phyloP scores from a whole-genome alignment of 2,329 filamentous ascomycete species.

The Sporothrix pseudoabietina region DNA sequence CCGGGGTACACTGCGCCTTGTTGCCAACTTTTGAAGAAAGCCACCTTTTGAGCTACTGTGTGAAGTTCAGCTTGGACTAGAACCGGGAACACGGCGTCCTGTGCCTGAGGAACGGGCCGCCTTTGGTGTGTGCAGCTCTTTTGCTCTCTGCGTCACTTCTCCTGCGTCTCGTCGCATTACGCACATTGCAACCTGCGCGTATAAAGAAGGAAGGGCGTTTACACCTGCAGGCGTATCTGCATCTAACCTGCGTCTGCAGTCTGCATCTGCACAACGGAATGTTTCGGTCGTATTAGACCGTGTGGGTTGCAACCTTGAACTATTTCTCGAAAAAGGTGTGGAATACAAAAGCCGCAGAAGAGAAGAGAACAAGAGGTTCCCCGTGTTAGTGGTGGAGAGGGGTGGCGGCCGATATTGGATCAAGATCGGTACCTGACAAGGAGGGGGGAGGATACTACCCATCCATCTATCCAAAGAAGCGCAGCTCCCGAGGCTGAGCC shows the following conservation, averaged over 20 bases:
- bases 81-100: constrained; percentile 20
- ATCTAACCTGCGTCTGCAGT: not conserved
- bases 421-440: not conserved
- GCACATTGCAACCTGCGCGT: not conserved
- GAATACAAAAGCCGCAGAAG: not conserved
- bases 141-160: not conserved
- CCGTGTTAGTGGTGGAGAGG: not conserved
- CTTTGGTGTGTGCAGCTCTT: not conserved
- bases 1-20: not conserved
- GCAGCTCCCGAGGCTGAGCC: not conserved
- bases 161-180: not conserved
- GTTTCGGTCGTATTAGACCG: not conserved
- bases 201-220: not conserved
- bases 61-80: not conserved
- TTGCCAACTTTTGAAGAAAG: not conserved
- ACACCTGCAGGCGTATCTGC: not conserved
- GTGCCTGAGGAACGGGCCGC: constrained; percentile 7
- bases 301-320: not conserved
- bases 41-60: not conserved
- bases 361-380: not conserved
- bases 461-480: not conserved
- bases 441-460: not conserved
- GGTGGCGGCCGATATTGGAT: not conserved
- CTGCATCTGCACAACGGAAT: not conserved
- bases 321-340: not conserved